Base-by-base conservation (phyloP, 768 basidiomycete species). In the Coprinopsis marcescibilis region DNA sequence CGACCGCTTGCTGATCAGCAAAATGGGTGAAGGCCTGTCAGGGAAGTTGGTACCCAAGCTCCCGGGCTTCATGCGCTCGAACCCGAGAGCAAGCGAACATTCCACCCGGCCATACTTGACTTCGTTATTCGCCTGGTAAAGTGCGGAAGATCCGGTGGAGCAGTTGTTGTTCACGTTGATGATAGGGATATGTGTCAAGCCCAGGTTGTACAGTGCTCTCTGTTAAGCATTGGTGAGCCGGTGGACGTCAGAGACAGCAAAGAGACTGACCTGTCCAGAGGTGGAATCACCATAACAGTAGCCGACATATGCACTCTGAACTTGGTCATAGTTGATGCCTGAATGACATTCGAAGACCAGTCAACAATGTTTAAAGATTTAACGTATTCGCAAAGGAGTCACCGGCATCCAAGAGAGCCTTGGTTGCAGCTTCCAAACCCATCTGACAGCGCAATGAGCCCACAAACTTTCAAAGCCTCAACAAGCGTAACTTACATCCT, bases 101-200 rank as follows among this genome's bases (percentile, higher is more conserved):
- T 87, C 82, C 2, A 69, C 78, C 46, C 81, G 72, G 12, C 83
- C 84, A 32, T 74, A 75, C 60, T 82, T 86, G 36, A 92, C 78
- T 7, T 77, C 72, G 19, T 74, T 80, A 53, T 83, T 84, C 5
- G 84, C 86, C 37, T 85, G 76, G 61, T 76, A 87, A 17, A 92
- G 70, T 4, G 90, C 88, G 0, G 85, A 75, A 41, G 83, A 84
- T 3, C 88, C 89, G 0, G 89, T 89, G 3, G 88, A 83, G 57
- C 89, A 90, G 62, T 88, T 88, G 65, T 91, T 91, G 69, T 89
- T 90, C 34, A 91, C 85, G 55, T 91, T 92, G 41, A 83, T 75
- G 57, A 92, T 82, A 0, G 89, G 89, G 48, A 92, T 90, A 26
- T 80, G 73, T 0, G 89, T 91, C 61, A 91, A 73, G 15, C 89